Evolutionary conservation across 2,329 filamentous ascomycete species (phyloP), one percentile per base, ranked within the genome.

Genomic region (Ophiocordyceps camponoti-saundersi): DNA sequence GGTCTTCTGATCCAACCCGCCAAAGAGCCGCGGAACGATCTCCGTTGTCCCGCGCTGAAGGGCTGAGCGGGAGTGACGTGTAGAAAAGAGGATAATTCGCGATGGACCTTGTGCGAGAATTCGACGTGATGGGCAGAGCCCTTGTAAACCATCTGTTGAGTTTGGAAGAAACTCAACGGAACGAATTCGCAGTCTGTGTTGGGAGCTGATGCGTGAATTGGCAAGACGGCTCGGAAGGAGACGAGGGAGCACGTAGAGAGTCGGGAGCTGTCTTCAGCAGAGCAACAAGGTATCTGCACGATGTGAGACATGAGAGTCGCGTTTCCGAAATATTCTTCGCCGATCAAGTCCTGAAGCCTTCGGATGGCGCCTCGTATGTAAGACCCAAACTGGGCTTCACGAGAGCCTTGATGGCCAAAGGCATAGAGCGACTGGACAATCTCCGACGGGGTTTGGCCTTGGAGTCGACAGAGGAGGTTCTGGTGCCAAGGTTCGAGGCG

Each of bases 91-190:
- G 15, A 74, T 57, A 20, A 68, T 70, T 84, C 80, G 50, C 74
- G 70, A 54, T 79, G 73, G 2, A 81, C 68, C 30, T 70, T 70
- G 48, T 75, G 71, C 1, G 72, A 69, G 53, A 85, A 85, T 2
- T 69, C 70, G 5, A 75, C 68, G 42, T 78, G 70, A 51, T 77
- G 73, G 0, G 49, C 42, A 3, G 52, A 53, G n/a, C 49, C 51
- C 32, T 70, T 65, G 53, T 79, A 73, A 0, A 76, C 70, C 50
- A 80, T 72, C 59, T 85, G 82, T 48, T 80, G 78, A 8, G 73
- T 66, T 52, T 75, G 78, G 65, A 85, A 84, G 52, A 85, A 77
- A 42, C 64, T 72, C 29, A 84, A 63, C 0, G 81, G 79, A 1
- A 73, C 67, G 52, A 82, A 81, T 47, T 71, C 67, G 55, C 75